Percentiles rank a stretch among this genome's conserved stretches.
These are phyloP conservation scores for Abrus pulchellus DNA, from an alignment of 306 rosid genomes.

Conservation along the genomic window DNA sequence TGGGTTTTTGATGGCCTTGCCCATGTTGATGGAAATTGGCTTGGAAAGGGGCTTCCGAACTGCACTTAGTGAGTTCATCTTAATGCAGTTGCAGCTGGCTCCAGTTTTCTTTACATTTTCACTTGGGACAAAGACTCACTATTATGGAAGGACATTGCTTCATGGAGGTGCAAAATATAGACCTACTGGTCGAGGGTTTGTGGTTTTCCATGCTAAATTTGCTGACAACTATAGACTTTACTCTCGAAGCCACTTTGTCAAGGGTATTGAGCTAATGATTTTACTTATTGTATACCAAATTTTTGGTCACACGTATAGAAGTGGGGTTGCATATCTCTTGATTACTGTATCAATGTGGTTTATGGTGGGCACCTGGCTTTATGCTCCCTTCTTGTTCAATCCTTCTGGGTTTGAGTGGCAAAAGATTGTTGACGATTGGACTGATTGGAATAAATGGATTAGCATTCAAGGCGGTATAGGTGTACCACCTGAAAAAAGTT, in stretches of 20 bases:
- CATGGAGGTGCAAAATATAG: conserved; percentile 99
- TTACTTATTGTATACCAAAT: conserved; percentile 91
- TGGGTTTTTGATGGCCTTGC: conserved; percentile 95
- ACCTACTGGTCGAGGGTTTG: conserved; percentile 96
- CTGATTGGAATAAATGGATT: conserved; percentile 99
- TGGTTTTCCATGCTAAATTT: conserved; percentile 98
- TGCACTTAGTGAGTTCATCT: conserved; percentile 91
- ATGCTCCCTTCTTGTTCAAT: conserved; percentile 96
- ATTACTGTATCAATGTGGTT: conserved; percentile 96
- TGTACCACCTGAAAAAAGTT: conserved; percentile 91
- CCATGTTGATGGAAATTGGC: conserved; percentile 99
- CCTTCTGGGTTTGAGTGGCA: conserved; percentile 99
- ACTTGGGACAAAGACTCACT: conserved; percentile 96
- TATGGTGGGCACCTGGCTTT: conserved; percentile 99
- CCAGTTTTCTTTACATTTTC: conserved; percentile 98
- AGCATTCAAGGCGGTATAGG: conserved; percentile 96
- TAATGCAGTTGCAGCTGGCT: conserved; percentile 96
- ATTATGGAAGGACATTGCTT: conserved; percentile 95
- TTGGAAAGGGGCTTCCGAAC: conserved; percentile 97
- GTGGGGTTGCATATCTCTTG: conserved; percentile 85
- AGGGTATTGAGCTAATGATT: conserved; percentile 94
- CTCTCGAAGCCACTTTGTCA: conserved; percentile 98
- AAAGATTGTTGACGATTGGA: conserved; percentile 99
- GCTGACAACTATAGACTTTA: conserved; percentile 97
- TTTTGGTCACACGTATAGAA: conserved; percentile 78